Conservation (phyloP, 1,284 basidiomycete genomes). For the Peniophora sp. region DNA sequence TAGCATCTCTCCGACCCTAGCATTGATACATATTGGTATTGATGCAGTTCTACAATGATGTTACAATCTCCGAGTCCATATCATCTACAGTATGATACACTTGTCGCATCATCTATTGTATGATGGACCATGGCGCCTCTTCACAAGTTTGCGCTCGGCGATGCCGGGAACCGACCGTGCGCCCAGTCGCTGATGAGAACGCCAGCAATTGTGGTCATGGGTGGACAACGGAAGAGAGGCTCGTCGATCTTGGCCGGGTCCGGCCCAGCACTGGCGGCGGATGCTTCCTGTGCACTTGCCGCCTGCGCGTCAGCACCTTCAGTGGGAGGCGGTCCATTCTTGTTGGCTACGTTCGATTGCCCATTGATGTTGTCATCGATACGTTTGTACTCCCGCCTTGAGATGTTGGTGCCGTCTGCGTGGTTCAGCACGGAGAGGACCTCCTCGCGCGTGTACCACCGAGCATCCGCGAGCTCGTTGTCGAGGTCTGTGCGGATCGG, state of each 20-base stretch:
- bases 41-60: too few relatives aligned
- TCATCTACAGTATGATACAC: too few relatives aligned
- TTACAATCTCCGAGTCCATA: too few relatives aligned
- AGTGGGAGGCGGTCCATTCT: constrained; percentile 17
- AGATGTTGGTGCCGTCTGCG: constrained; percentile 46
- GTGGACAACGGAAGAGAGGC: constrained; percentile 60
- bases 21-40: too few relatives aligned
- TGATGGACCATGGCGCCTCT: background rate
- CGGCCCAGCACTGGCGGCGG: constrained; percentile 9
- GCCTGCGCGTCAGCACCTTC: constrained; percentile 17
- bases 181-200: constrained; percentile 65
- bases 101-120: too few relatives aligned
- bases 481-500: constrained; percentile 84
- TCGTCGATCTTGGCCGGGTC: constrained; percentile 22
- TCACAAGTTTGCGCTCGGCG: constrained; percentile 20
- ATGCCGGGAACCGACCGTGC: constrained; percentile 28
- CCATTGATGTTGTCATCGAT: constrained; percentile 35
- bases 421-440: constrained; percentile 58
- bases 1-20: too few relatives aligned
- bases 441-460: constrained; percentile 79
- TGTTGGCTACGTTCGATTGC: constrained; percentile 15
- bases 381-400: constrained; percentile 50
- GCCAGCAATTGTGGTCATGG: constrained; percentile 63
- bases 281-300: constrained; percentile 3
- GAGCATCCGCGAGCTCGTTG: constrained; percentile 92